Percentiles rank a stretch among this genome's conserved stretches.
Evolutionary conservation across 2,329 filamentous ascomycete species (phyloP).

Genomic region (Neofusicoccum laricinum): DNA sequence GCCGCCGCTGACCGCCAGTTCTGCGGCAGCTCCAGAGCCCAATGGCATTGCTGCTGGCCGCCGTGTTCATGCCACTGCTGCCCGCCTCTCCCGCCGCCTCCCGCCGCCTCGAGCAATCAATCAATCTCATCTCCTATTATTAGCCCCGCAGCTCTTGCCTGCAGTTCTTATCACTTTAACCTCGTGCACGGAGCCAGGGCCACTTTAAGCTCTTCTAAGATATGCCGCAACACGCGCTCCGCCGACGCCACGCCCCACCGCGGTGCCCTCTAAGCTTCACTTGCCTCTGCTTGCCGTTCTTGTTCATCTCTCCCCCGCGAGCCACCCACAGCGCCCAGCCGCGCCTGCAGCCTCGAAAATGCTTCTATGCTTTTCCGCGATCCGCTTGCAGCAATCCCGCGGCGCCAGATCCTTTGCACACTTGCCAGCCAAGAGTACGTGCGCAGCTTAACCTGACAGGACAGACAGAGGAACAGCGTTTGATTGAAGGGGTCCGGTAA

Average conservation of each 20-base stretch:
- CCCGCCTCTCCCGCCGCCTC: background rate
- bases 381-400: too few relatives aligned
- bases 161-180: background rate
- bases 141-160: background rate
- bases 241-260: background rate
- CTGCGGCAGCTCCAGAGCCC: background rate
- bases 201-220: background rate
- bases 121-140: background rate
- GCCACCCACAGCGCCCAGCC: too few relatives aligned
- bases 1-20: background rate
- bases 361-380: too few relatives aligned
- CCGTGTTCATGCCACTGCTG: background rate
- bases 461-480: background rate
- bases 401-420: background rate
- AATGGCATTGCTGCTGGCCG: background rate
- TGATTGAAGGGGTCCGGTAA: background rate
- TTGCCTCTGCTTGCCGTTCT: background rate
- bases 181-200: background rate
- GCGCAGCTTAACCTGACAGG: too few relatives aligned
- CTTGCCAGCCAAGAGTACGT: background rate
- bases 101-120: background rate
- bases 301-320: background rate
- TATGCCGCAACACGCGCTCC: background rate
- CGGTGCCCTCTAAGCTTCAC: background rate
- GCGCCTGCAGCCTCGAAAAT: too few relatives aligned